Conservation (phyloP, 176 grass and related monocot species). For the Typha latifolia region DNA sequence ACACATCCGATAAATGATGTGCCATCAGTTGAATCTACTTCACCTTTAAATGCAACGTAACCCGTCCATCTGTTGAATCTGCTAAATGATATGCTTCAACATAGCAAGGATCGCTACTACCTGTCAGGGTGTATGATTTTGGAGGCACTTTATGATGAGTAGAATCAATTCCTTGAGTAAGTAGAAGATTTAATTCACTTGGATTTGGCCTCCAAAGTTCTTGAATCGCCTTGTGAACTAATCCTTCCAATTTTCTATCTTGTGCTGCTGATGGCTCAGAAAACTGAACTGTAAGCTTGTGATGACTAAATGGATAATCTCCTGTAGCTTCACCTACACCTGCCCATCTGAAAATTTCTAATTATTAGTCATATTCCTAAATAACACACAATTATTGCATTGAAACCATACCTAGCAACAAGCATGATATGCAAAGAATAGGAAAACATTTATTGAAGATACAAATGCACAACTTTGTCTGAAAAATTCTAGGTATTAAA, state of each 20-base stretch:
- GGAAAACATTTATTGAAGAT: not conserved
- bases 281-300: conserved; percentile 95
- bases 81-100: conserved; percentile 95
- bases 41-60: conserved; percentile 91
- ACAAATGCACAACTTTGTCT: not conserved
- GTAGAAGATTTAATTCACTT: conserved; percentile 62
- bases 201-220: conserved; percentile 85
- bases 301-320: conserved; percentile 98
- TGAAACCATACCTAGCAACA: not conserved
- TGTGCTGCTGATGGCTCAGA: conserved; percentile 75
- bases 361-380: not conserved
- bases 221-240: conserved; percentile 94
- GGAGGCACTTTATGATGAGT: conserved; percentile 72
- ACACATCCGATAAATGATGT: too few relatives aligned
- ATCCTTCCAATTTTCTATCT: conserved; percentile 93
- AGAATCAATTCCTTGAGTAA: conserved; percentile 71
- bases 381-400: not conserved
- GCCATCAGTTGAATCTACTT: not conserved
- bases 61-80: conserved; percentile 78
- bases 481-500: not conserved
- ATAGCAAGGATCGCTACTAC: conserved; percentile 95
- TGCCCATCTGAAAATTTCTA: conserved; percentile 56
- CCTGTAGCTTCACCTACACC: conserved; percentile 84
- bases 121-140: conserved; percentile 56
- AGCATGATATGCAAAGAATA: not conserved